These are phyloP conservation scores for Pyrenochaeta sp. DNA, from an alignment of 2,329 filamentous ascomycete species.

Conservation along the genomic window DNA sequence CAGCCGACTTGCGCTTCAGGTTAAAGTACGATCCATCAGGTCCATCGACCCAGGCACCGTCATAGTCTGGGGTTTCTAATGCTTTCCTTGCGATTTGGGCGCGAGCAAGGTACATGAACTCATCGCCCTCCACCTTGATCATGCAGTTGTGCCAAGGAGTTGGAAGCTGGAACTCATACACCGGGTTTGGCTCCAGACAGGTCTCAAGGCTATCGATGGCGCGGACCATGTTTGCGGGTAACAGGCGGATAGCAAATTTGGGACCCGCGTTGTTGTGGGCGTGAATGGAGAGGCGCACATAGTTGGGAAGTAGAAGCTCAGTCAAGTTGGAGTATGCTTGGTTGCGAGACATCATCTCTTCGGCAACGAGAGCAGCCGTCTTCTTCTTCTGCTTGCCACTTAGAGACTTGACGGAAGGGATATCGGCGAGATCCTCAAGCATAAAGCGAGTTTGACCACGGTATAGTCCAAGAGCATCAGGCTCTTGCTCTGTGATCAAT, in stretches of 20 bases:
- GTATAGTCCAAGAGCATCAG: slow-evolving; percentile 43
- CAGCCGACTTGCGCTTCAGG: slow-evolving; percentile 26
- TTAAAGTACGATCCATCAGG: slow-evolving; percentile 37
- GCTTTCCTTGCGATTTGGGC: slow-evolving; percentile 37
- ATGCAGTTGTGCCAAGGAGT: slow-evolving; percentile 58
- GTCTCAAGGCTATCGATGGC: slow-evolving; percentile 46
- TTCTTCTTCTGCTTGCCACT: slow-evolving; percentile 48
- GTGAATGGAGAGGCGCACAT: slow-evolving; percentile 59
- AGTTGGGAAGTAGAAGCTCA: slow-evolving; percentile 56
- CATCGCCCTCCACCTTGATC: slow-evolving; percentile 44
- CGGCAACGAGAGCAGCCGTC: slow-evolving; percentile 43
- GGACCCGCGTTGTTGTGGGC: slow-evolving; percentile 55
- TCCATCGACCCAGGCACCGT: slow-evolving; percentile 38
- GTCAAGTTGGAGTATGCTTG: slow-evolving; percentile 60
- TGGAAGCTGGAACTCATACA: slow-evolving; percentile 48
- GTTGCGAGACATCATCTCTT: slow-evolving; percentile 54
- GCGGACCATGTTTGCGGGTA: slow-evolving; percentile 44
- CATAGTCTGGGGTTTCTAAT: slow-evolving; percentile 26
- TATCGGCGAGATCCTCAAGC: slow-evolving; percentile 46
- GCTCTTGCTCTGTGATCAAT: slow-evolving; percentile 39
- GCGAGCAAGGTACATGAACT: slow-evolving; percentile 37
- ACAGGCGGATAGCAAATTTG: slow-evolving; percentile 54
- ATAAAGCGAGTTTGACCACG: slow-evolving; percentile 50
- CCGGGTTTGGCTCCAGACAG: slow-evolving; percentile 31
- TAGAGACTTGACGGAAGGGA: slow-evolving; percentile 32